Percentiles rank a stretch among this genome's conserved stretches.
Conservation (phyloP, 805 yeast species). For the Sugiyamaella marilandica region DNA sequence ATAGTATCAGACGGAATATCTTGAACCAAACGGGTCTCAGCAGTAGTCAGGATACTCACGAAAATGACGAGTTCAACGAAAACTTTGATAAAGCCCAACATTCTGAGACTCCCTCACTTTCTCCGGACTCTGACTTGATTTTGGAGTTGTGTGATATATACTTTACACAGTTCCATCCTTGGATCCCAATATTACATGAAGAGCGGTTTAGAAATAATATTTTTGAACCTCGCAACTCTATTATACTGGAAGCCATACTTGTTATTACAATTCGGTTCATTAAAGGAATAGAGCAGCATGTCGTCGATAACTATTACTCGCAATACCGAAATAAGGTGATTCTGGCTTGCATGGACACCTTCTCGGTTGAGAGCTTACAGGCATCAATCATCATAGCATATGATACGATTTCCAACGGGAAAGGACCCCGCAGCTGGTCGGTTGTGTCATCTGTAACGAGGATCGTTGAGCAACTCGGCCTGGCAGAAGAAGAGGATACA, state of each 20-base stretch:
- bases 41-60: background rate
- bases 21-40: background rate
- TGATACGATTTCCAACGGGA: constrained; percentile 17
- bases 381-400: constrained; percentile 16
- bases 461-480: constrained; percentile 17
- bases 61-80: no score
- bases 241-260: constrained; percentile 15
- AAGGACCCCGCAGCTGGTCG: constrained; percentile 21
- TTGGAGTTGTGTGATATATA: constrained; percentile 10
- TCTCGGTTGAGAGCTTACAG: constrained; percentile 17
- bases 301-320: constrained; percentile 4
- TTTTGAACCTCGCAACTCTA: background rate
- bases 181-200: constrained; percentile 19
- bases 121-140: constrained; percentile 10
- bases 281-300: constrained; percentile 7
- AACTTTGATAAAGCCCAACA: background rate
- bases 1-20: background rate
- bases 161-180: constrained; percentile 17
- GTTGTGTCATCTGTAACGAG: constrained; percentile 15
- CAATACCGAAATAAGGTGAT: constrained; percentile 14
- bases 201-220: constrained; percentile 6
- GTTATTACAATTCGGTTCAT: constrained; percentile 14
- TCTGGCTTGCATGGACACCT: constrained; percentile 15
- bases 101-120: background rate
- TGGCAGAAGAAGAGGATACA: constrained; percentile 16